These are phyloP conservation scores for Colletotrichum paranaense DNA, from an alignment of 2,329 filamentous ascomycete genomes.

Conservation along the genomic window DNA sequence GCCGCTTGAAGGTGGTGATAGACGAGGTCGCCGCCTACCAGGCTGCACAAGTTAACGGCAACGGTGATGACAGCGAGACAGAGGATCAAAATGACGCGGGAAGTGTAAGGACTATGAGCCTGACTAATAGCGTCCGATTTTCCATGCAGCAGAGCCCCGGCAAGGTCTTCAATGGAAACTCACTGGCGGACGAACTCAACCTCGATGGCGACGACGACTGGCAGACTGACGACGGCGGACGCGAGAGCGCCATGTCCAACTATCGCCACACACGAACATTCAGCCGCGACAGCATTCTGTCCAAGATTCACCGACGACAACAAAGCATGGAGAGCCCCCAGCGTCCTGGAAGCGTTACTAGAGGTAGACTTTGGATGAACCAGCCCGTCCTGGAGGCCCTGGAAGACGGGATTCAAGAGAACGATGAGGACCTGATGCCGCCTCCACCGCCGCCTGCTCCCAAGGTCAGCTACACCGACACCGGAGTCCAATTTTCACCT, in stretches of 20 bases:
- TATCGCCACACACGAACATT: conserved; percentile 62
- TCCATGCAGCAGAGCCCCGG: conserved; percentile 71
- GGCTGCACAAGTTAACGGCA: conserved; percentile 58
- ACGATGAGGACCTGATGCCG: conserved; percentile 52
- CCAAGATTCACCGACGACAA: conserved; percentile 63
- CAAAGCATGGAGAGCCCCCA: conserved; percentile 69
- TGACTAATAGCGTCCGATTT: conserved; percentile 78
- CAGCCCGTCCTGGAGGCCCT: conserved; percentile 66
- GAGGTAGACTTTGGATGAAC: conserved; percentile 65
- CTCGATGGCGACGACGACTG: conserved; percentile 84
- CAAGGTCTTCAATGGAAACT: conserved; percentile 72
- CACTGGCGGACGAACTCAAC: conserved; percentile 90
- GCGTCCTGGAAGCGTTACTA: conserved; percentile 64
- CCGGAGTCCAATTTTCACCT: conserved; percentile 85
- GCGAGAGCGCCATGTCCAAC: conserved; percentile 69
- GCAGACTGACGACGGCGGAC: conserved; percentile 77
- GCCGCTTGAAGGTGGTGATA: conserved; percentile 82
- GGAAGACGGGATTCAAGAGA: conserved; percentile 62
- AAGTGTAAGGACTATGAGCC: conserved; percentile 80
- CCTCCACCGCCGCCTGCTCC: conserved; percentile 43
- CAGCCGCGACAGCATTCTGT: conserved; percentile 68
- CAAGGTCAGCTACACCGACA: conserved; percentile 74
- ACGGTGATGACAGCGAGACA: conserved; percentile 64
- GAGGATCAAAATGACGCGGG: conserved; percentile 75
- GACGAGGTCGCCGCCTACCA: conserved; percentile 85